Evolutionary conservation across 2,329 filamentous ascomycete species (phyloP).

Genomic region (Magnaporthiopsis rhizophila): DNA sequence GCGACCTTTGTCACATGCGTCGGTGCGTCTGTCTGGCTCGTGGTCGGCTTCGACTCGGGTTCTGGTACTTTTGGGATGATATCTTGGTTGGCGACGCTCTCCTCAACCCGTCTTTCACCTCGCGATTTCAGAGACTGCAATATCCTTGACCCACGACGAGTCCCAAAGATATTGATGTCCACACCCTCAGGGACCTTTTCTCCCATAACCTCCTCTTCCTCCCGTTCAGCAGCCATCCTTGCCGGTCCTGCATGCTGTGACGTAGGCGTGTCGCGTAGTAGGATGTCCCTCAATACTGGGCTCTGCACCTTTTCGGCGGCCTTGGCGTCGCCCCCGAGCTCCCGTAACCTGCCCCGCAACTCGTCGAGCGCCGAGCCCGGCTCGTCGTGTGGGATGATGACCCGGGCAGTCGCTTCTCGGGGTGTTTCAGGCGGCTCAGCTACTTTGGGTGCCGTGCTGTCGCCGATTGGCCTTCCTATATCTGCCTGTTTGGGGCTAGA

Average conservation of each 20-base stretch:
- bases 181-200: conserved; percentile 31
- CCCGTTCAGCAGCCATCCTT: conserved; percentile 10
- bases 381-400: neutral
- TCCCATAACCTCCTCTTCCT: conserved; percentile 21
- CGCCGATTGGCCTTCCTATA: neutral
- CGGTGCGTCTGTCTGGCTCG: neutral
- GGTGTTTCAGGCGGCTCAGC: neutral
- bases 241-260: neutral
- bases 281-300: neutral
- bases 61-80: neutral
- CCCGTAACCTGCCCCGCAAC: neutral
- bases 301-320: neutral
- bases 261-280: neutral
- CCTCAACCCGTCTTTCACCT: neutral
- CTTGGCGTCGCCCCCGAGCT: neutral
- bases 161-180: conserved; percentile 42
- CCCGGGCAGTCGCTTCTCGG: neutral
- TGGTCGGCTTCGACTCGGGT: neutral
- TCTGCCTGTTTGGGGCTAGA: neutral
- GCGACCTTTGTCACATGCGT: neutral
- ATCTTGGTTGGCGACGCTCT: neutral
- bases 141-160: conserved; percentile 30
- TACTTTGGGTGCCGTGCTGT: neutral
- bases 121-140: conserved; percentile 23
- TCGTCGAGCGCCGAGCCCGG: neutral